Percentiles rank a stretch among this genome's conserved stretches.
These are phyloP conservation scores for Pseudogymnoascus sp. DNA, from an alignment of 2,329 filamentous ascomycete genomes.

Conservation along the genomic window DNA sequence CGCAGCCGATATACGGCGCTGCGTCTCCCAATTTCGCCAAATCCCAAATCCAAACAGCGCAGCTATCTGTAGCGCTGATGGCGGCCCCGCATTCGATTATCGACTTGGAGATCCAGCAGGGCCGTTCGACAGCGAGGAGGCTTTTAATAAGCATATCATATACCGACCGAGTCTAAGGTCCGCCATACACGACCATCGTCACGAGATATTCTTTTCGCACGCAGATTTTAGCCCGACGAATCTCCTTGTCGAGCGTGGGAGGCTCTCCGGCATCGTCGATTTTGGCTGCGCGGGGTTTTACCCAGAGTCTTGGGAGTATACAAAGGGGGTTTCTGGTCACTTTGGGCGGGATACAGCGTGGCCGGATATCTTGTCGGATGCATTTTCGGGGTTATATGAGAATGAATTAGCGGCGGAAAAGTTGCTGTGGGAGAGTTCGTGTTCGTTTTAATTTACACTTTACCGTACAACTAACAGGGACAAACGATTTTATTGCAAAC, in stretches of 20 bases:
- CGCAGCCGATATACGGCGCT: not conserved
- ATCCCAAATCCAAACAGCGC: slow-evolving; percentile 12
- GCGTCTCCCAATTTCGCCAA: not conserved
- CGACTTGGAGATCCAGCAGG: slow-evolving; percentile 1
- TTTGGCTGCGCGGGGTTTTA: slow-evolving; percentile 12
- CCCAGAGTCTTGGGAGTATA: slow-evolving; percentile 14
- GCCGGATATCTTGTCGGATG: not conserved
- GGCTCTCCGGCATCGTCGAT: slow-evolving; percentile 12
- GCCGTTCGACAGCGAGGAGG: slow-evolving; percentile 6
- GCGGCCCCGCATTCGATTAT: slow-evolving; percentile 13
- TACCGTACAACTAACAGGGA: too few relatives aligned
- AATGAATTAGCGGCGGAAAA: not conserved
- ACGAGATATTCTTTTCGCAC: slow-evolving; percentile 12
- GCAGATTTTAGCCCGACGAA: slow-evolving; percentile 12
- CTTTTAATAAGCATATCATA: slow-evolving; percentile 11
- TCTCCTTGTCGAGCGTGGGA: slow-evolving; percentile 8
- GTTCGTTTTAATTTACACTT: too few relatives aligned
- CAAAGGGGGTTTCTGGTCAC: slow-evolving; percentile 10
- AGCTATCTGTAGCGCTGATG: slow-evolving; percentile 8
- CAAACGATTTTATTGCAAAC: not conserved
- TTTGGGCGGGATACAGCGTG: slow-evolving; percentile 2
- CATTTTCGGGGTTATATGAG: not conserved
- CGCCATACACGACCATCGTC: not conserved
- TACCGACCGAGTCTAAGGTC: not conserved
- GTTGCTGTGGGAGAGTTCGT: not conserved